Evolutionary conservation across 2,329 filamentous ascomycete genomes (phyloP), one percentile per base, ranked within the genome.

Genomic region (Ophiobolus disseminans): DNA sequence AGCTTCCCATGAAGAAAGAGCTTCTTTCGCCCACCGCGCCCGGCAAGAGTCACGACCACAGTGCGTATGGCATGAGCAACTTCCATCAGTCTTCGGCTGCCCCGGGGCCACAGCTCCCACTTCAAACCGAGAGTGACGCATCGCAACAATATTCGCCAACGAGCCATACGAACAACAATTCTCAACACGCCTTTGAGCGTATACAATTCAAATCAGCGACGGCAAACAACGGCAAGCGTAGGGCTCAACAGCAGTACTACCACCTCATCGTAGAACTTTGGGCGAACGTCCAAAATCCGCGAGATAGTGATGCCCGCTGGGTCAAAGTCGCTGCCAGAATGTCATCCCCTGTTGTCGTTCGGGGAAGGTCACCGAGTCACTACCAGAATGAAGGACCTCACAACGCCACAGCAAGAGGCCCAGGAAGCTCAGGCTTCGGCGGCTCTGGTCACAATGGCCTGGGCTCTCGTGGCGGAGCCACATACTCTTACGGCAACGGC

Each of bases 201-300:
- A 94, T 96, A 41, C 91, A 96, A 63, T 97, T 96, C 81, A 95
- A 96, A 72, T 90, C 90, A 57, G 91, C 92, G 1, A 96, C 91
- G 0, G 90, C 91, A 19, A 97, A 96, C 76, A 97, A 97, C 60
- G 91, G 91, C 37, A 96, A 96, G 72, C 82, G 92, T 59, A 82
- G 92, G 47, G 91, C 91, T 1, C 90, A 91, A 14, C 91, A 97
- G 68, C 92, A 96, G 63, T 96, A 91, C 72, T 96, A 95, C 66
- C 90, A 94, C 63, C 80, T 97, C n/a, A 84, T 95, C 36, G 87
- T 96, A 3, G 91, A 96, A 68, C 63, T 75, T 16, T 74, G 68
- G 65, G 72, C 69, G 6, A 73, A 75, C 32, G 50, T 75, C 5
- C 70, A 72, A 42, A 66, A 53, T 23, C 45, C 61, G 5, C 53